Base-by-base conservation (phyloP, 768 basidiomycete species). In the Agrocybe chaxingu region DNA sequence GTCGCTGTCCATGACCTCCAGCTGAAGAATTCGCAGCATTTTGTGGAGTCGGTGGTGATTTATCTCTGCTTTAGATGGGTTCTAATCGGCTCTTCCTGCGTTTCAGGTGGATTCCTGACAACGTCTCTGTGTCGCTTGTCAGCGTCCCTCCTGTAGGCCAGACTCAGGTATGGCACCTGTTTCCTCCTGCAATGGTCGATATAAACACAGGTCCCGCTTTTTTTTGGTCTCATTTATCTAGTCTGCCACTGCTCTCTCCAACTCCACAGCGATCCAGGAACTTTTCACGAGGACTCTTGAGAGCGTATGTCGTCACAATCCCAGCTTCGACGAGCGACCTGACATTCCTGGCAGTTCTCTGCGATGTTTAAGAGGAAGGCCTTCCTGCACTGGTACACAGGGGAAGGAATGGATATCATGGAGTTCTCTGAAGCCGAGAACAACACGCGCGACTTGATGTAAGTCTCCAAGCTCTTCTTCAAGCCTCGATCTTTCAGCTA, bases 311-410 rank as follows among this genome's bases (percentile, higher is more conserved):
- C 44, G 31, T 4, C 12, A 45, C 12, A 18, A 4, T 9, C 35
- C 37, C 19, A 18, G 12, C 0, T 6, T 8, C 9, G 9, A 12
- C 8, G 54, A 29, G 4, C 42, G 8, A 52, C 42, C 24, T 29
- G 9, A 54, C 40, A 24, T 43, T 36, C 16, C 37, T 35, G 13
- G 36, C 60, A 92, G 87, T 94, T 92, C 67, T 54, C 79, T 0
- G 69, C 76, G 4, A 93, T 95, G 89, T 94, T 80, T 70, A 89
- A 87, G 64, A 80, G 92, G 30, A 75, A 77, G 40, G 93, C 93
- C 4, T 96, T 90, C 77, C 67, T 95, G 50, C 91, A 94, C 64
- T 93, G 91, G 89, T 94, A 92, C 65, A 88, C 84, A 7, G 87
- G 82, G 9, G 92, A 95, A 66, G 92, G 92, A 38, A 94, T 95